Base-by-base conservation (phyloP, 305 asterid genomes). In the Ajuga reptans region DNA sequence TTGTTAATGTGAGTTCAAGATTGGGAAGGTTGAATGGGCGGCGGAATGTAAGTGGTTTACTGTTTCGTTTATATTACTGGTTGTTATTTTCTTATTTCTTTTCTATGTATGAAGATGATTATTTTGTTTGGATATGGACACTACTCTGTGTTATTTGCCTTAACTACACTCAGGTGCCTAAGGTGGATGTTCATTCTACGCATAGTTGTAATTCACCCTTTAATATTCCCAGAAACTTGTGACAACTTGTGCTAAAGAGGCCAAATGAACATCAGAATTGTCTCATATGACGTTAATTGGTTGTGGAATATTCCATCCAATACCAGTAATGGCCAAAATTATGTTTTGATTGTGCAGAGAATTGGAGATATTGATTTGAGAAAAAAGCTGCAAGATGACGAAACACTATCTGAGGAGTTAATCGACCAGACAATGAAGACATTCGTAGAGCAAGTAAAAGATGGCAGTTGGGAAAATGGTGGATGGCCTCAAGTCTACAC, bases 401-500 rank as follows among this genome's bases (percentile, higher is more conserved):
- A 79, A 45, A 64, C 81, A 0, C 80, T 92, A 45, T 78, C 96
- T 0, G 96, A 92, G 78, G 96, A 89, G 68, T 60, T 86, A 59
- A 84, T 88, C 3, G 91, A 92, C 65, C 75, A 60, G 45, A 72
- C 89, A 16, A 46, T 88, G 81, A 71, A 53, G 51, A 66, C 59
- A 17, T 89, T 92, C 69, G 42, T 92, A 51, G 79, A 83, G 68
- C 91, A 85, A 85, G 95, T 83, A 36, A 89, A 84, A 77, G 86
- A 85, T 41, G 92, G 88, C 54, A 92, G 81, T 24, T 89, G 95
- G 96, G 60, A 72, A 73, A 79, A 86, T 18, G 87, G 89, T 27
- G 91, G 92, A 42, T 92, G 98, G 98, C 98, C 98, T 56, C 88
- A 82, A 73, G 85, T 80, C 11, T 86, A 75, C 33, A 92, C 98